Conservation (phyloP, 2,329 filamentous ascomycete species). For the Xylariaceae sp. region DNA sequence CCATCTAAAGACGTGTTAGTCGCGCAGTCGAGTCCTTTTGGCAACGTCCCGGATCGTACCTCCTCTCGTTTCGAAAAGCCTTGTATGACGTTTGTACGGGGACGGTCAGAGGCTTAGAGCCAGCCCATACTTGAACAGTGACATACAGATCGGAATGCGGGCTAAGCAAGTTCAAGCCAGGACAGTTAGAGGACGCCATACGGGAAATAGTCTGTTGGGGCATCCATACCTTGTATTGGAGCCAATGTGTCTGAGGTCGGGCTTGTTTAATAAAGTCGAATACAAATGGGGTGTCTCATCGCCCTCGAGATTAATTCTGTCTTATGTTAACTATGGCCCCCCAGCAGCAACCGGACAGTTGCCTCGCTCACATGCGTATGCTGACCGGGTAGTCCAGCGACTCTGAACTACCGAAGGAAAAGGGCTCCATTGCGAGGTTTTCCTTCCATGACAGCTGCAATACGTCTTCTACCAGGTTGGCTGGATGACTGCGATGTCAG, state of each 20-base stretch:
- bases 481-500: too few species aligned
- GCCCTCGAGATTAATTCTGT: constrained; percentile 65
- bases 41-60: constrained; percentile 41
- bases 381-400: constrained; percentile 74
- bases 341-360: constrained; percentile 1
- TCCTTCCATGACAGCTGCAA: constrained; percentile 13
- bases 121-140: constrained; percentile 91
- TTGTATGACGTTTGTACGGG: constrained; percentile 93
- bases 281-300: constrained; percentile 73
- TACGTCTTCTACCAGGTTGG: constrained; percentile 1
- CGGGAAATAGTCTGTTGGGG: not conserved
- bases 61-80: constrained; percentile 75
- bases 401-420: constrained; percentile 91
- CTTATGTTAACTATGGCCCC: constrained; percentile 14
- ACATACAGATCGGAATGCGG: constrained; percentile 87
- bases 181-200: not conserved
- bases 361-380: constrained; percentile 65
- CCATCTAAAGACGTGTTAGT: constrained; percentile 60
- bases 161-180: constrained; percentile 48
- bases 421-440: constrained; percentile 74
- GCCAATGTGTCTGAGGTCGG: constrained; percentile 83
- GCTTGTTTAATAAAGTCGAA: constrained; percentile 76
- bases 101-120: constrained; percentile 92
- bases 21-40: not conserved
- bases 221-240: constrained; percentile 72